Evolutionary conservation across 495 filamentous ascomycete species (phyloP), one percentile per base, ranked within the genome.

Genomic region (Tuber umbilicatum): DNA sequence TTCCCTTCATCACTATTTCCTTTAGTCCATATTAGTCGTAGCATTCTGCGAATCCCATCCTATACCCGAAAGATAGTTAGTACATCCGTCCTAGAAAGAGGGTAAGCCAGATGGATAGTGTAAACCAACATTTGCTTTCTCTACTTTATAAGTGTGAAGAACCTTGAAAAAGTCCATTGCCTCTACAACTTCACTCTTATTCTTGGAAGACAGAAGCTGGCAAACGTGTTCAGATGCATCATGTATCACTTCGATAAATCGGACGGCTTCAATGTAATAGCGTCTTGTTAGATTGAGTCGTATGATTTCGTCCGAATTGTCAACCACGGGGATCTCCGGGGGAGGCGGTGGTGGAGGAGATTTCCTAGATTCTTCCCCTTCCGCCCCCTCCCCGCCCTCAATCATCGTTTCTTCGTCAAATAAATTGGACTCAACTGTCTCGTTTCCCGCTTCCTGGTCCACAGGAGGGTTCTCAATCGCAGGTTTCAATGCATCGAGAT

Each of bases 1-100:
- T 99, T 99, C 73, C 95, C 95, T 86, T 99, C 95, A 81, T 99
- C 95, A 80, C 92, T 97, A 84, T 97, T 98, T 71, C 94, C 95
- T 84, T 99, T 99, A 31, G 96, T 98, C 95, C 95, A 99, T 83
- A 99, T 98, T 60, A 98, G 86, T 60, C 93, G 89, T 64, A 99
- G 88, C 95, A 99, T 99, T 72, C 92, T 88, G 67, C 94, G 89
- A 78, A 98, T 97, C 72, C 95, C 95, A 72, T 83, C 84, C 80
- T 82, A 45, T 19, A n/a, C 14, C 27, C 55, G 27, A 64, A 21
- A 47, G 31, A 23, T 27, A 21, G n/a, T 70, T 47, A 70, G 38
- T 12, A 64, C 27, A 50, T 71, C 68, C 41, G 68, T 41, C 50
- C 10, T 17, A 31, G 16, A 42, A 14, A 40, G 19, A 42, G 17